Base-by-base conservation (phyloP, 2,329 filamentous ascomycete genomes). In the Cadophora malorum region DNA sequence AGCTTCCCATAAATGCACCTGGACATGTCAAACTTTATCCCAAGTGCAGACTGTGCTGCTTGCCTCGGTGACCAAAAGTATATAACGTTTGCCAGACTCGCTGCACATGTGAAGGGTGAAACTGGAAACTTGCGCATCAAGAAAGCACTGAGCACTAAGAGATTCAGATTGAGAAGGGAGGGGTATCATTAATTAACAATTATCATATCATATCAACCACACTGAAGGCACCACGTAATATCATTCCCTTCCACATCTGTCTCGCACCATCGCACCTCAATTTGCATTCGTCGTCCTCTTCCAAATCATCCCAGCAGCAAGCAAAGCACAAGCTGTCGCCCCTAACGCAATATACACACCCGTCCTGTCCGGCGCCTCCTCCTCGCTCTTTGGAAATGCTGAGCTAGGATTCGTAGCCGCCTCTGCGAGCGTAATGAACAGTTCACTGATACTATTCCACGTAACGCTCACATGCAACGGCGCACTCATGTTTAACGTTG, bases 401-500 rank as follows among this genome's bases (percentile, higher is more conserved):
- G 89, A 91, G 74, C 90, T 94, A 0, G 96, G 96, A 76, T 94
- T 94, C 55, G 94, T 96, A 6, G 95, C 95, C 50, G 93, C 91
- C 80, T 98, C 96, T 7, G 96, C 96, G 66, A 98, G 86, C 45
- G 88, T 90, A 28, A 97, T 93, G 79, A 98, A 99, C 45, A 98
- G 86, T 80, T 99, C 96, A 71, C 91, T 91, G 73, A 98, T 97
- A 75, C 92, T 96, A 75, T 88, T 90, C 96, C 96, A 99, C 7
- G 91, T 96, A 35, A 96, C 94, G 76, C 93, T 97, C 64, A 97
- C 96, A 81, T 99, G 96, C 50, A 98, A 83, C 6, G 96, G 96
- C 2, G 94, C 90, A 65, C 91, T 90, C 92, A 98, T 97, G 78
- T 92, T 94, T 73, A 97, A 83, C 47, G 86, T 85, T 62, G 90